phyloP scores from a whole-genome alignment of 306 rosid species.

The Trifolium dubium region DNA sequence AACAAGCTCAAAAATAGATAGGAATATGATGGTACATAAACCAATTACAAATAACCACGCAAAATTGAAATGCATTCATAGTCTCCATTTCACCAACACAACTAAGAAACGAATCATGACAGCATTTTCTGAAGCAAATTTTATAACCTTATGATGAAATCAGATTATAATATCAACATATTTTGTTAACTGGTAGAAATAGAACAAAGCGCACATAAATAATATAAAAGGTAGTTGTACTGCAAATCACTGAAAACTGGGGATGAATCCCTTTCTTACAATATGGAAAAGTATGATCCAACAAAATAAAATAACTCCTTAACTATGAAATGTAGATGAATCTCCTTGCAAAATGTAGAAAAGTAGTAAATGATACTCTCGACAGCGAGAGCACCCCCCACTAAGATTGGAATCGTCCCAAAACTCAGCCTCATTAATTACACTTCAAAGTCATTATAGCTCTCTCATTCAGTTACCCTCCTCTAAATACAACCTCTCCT shows the following conservation, averaged over 20 bases:
- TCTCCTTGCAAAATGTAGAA: background rate
- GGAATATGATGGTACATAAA: slow-evolving; percentile 7
- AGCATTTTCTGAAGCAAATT: slow-evolving; percentile 16
- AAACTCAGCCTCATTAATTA: background rate
- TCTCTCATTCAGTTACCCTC: slow-evolving; percentile 4
- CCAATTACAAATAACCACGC: slow-evolving; percentile 1
- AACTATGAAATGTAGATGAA: background rate
- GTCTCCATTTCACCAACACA: slow-evolving; percentile 16
- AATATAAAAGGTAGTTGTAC: background rate
- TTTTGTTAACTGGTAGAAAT: background rate
- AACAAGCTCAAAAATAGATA: background rate
- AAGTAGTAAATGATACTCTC: background rate
- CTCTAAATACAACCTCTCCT: background rate
- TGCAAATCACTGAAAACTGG: background rate
- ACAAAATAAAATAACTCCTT: background rate
- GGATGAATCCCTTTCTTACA: background rate
- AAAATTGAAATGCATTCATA: slow-evolving; percentile 22
- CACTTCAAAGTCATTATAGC: background rate
- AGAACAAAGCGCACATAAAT: background rate
- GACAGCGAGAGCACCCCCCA: background rate
- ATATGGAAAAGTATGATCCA: slow-evolving; percentile 1
- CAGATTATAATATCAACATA: slow-evolving; percentile 1
- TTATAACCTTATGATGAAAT: slow-evolving; percentile 18
- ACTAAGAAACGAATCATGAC: background rate
- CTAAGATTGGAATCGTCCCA: background rate